Evolutionary conservation across 768 basidiomycete genomes (phyloP).

Genomic region (Lentinula boryana): DNA sequence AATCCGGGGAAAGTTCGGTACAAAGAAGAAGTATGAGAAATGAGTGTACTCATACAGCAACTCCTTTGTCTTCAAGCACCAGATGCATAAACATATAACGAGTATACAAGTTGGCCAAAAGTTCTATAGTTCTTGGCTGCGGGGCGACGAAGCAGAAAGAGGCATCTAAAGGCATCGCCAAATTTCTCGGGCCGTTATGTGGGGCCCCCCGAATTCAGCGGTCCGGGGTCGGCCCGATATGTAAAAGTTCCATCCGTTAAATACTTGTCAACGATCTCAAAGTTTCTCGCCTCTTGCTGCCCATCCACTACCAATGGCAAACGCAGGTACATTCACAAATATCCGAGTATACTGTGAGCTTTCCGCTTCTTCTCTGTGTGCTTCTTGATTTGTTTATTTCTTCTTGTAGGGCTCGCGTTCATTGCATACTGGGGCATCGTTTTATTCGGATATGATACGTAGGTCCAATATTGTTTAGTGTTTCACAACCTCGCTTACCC

Average conservation of each 20-base stretch:
- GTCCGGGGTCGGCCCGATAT: background rate
- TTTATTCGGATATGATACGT: constrained; percentile 54
- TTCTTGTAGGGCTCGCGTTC: constrained; percentile 39
- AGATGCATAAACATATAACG: background rate
- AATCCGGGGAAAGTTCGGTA: background rate
- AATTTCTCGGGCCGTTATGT: background rate
- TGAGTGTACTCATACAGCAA: background rate
- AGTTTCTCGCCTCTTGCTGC: background rate
- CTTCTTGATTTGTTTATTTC: background rate
- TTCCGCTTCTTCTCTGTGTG: background rate
- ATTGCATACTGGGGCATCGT: constrained; percentile 52
- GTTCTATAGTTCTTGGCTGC: too few relatives aligned
- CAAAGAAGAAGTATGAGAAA: background rate
- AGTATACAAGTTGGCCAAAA: too few relatives aligned
- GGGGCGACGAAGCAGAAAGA: background rate
- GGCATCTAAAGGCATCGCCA: background rate
- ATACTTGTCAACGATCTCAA: background rate
- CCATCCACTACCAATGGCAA: background rate
- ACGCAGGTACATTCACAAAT: constrained; percentile 24
- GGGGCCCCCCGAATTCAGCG: background rate
- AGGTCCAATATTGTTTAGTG: constrained; percentile 11
- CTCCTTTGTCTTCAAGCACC: background rate
- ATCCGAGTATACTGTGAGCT: constrained; percentile 40
- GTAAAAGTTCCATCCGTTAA: background rate
- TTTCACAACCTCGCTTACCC: background rate